A percentile compares a stretch with the other conserved stretches of the same genome.
Evolutionary conservation across 805 yeast species (phyloP).

Genomic region (Wickerhamiella spandovensis): DNA sequence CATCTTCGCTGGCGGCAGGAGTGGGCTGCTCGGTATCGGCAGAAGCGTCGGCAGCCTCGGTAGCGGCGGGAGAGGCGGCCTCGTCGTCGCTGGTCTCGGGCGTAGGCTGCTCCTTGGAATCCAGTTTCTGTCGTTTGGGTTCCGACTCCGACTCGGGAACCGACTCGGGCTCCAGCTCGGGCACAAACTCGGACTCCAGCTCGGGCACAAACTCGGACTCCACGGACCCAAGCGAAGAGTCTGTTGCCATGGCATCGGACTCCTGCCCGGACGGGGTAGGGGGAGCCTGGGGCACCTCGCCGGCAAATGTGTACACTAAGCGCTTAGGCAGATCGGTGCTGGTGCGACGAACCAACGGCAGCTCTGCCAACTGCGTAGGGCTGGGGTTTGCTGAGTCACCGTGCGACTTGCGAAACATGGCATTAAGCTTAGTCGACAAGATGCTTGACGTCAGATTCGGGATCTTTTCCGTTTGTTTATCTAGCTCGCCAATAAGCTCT

Average conservation of each 20-base stretch:
- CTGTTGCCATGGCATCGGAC: too few relatives aligned
- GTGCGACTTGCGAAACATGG: constrained; percentile 21
- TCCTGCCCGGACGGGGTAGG: too few relatives aligned
- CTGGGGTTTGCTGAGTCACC: constrained; percentile 14
- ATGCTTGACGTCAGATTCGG: constrained; percentile 22
- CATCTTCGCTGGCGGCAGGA: too few relatives aligned
- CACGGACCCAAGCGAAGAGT: too few relatives aligned
- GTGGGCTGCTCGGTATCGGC: too few relatives aligned
- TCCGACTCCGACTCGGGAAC: too few relatives aligned
- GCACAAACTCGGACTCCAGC: too few relatives aligned
- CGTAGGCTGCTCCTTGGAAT: background rate
- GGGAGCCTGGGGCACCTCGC: background rate
- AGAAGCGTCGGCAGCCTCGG: too few relatives aligned
- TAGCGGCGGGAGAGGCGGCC: background rate
- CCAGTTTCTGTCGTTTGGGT: background rate
- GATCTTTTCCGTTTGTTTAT: constrained; percentile 8
- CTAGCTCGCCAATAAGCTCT: constrained; percentile 19
- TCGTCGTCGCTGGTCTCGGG: background rate
- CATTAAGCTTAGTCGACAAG: constrained; percentile 23
- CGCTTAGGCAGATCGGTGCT: constrained; percentile 21
- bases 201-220: too few relatives aligned
- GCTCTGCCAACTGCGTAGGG: constrained; percentile 10
- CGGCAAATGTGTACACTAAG: constrained; percentile 19
- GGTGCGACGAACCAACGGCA: constrained; percentile 20
- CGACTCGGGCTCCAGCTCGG: too few relatives aligned